phyloP scores from a whole-genome alignment of 345 rosid species.

The Hirschfeldia incana region DNA sequence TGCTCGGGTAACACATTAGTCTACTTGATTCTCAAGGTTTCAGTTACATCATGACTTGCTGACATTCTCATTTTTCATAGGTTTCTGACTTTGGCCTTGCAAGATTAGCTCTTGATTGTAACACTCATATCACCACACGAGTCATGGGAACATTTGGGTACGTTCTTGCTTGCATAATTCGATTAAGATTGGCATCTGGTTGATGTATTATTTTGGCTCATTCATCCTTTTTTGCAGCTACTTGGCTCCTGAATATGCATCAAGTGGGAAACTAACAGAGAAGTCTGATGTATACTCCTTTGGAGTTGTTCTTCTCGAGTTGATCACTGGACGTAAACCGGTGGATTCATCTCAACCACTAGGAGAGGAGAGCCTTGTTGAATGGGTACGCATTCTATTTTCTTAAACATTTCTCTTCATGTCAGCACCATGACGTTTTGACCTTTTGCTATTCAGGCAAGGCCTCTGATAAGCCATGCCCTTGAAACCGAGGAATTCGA shows the following conservation, averaged over 20 bases:
- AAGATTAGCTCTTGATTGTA: conserved; percentile 80
- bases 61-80: conserved; percentile 39
- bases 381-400: conserved; percentile 62
- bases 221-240: conserved; percentile 50
- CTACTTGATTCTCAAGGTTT: neutral
- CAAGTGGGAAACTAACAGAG: conserved; percentile 54
- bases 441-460: conserved; percentile 53
- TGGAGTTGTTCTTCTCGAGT: conserved; percentile 94
- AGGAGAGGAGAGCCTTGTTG: conserved; percentile 95
- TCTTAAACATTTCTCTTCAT: neutral
- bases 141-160: conserved; percentile 99
- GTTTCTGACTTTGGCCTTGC: conserved; percentile 99
- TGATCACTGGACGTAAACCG: conserved; percentile 91
- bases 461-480: conserved; percentile 77
- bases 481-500: conserved; percentile 66
- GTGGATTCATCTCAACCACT: conserved; percentile 83
- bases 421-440: neutral
- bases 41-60: neutral
- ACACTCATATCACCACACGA: conserved; percentile 86
- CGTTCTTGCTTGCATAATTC: conserved; percentile 1
- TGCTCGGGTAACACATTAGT: neutral
- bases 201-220: too few relatives aligned
- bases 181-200: neutral
- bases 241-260: conserved; percentile 98
- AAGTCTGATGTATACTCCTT: conserved; percentile 83